These are phyloP conservation scores for Trichocladium uniseriatum DNA, from an alignment of 495 filamentous ascomycete species.

Conservation along the genomic window DNA sequence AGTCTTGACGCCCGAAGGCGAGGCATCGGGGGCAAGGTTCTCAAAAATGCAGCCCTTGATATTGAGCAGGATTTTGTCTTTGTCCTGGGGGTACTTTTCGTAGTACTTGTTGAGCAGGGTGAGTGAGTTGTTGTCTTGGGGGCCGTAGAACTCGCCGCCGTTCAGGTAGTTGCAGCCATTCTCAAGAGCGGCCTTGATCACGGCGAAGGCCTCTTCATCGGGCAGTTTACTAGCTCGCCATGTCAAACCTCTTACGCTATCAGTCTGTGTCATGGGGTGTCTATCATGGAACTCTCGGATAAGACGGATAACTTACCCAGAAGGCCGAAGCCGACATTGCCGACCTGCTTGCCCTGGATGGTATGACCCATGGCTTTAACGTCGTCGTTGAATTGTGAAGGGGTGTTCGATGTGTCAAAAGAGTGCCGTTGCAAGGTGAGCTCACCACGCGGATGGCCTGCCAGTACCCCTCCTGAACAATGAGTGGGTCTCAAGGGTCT, in stretches of 20 bases:
- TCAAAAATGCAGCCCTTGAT: constrained; percentile 52
- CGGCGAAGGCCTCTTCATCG: constrained; percentile 54
- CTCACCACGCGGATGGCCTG: too few species aligned
- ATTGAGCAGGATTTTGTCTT: constrained; percentile 52
- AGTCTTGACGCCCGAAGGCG: constrained; percentile 51
- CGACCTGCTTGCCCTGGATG: constrained; percentile 44
- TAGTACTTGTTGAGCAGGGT: constrained; percentile 58
- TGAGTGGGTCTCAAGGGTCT: too few species aligned
- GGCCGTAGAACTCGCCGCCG: constrained; percentile 73
- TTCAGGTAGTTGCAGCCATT: constrained; percentile 72
- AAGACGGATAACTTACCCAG: constrained; percentile 35
- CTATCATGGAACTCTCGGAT: too few species aligned
- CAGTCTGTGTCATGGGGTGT: too few species aligned
- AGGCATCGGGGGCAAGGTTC: constrained; percentile 42
- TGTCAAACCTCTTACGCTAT: constrained; percentile 67
- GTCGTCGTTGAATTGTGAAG: constrained; percentile 8
- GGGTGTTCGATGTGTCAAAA: too few species aligned
- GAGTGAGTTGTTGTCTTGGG: constrained; percentile 57
- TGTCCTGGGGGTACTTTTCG: constrained; percentile 57
- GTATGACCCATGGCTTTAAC: constrained; percentile 17
- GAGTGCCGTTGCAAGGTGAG: too few species aligned
- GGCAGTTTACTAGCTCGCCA: constrained; percentile 49
- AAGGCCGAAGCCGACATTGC: constrained; percentile 48
- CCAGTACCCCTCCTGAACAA: too few species aligned
- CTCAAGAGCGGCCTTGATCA: constrained; percentile 57